These are phyloP conservation scores for Tolypocladium album DNA, from an alignment of 2,329 filamentous ascomycete genomes.

Conservation along the genomic window DNA sequence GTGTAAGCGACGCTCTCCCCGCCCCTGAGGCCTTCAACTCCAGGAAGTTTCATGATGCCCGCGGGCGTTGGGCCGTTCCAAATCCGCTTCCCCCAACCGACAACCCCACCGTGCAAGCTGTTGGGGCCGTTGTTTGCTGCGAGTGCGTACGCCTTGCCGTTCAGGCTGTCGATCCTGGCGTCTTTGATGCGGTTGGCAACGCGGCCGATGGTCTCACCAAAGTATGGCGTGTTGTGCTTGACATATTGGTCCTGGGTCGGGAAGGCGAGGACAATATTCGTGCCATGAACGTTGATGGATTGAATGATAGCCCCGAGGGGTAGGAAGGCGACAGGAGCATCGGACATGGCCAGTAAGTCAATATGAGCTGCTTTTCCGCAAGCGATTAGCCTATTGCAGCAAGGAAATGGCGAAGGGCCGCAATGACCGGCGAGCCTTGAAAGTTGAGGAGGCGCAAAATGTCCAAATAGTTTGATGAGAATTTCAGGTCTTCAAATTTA, in stretches of 20 bases:
- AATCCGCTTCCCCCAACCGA: conserved; percentile 72
- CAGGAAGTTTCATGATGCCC: conserved; percentile 36
- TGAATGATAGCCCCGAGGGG: conserved; percentile 73
- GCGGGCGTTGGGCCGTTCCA: conserved; percentile 63
- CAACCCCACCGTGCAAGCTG: conserved; percentile 58
- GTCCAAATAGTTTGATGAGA: background rate
- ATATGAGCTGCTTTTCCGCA: background rate
- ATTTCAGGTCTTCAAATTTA: background rate
- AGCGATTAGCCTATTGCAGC: background rate
- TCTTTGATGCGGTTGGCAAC: conserved; percentile 70
- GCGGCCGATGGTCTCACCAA: conserved; percentile 87
- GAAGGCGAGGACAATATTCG: conserved; percentile 87
- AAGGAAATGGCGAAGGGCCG: background rate
- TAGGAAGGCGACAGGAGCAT: conserved; percentile 53
- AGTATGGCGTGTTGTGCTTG: conserved; percentile 66
- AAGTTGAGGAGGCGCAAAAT: background rate
- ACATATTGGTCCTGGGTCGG: conserved; percentile 64
- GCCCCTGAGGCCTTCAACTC: conserved; percentile 41
- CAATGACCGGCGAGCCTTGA: background rate
- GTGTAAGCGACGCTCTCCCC: conserved; percentile 58
- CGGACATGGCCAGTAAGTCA: conserved; percentile 21
- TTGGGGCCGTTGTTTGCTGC: conserved; percentile 69
- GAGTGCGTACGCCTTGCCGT: conserved; percentile 59
- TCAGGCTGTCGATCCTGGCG: conserved; percentile 62
- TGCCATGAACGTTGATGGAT: conserved; percentile 63